Conservation (phyloP, 345 rosid genomes). For the Cochlearia excelsa region DNA sequence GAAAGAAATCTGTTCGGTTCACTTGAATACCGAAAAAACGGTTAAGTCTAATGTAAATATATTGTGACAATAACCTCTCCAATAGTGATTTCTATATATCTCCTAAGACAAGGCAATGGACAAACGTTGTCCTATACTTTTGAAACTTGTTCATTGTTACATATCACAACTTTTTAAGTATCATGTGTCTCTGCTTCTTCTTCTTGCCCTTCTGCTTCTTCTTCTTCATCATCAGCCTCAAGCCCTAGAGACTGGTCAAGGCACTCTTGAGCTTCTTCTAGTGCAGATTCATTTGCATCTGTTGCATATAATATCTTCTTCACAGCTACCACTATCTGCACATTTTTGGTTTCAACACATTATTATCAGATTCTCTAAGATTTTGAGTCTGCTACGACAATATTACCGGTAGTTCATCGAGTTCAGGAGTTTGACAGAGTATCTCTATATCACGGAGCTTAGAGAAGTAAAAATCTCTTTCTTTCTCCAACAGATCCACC, state of each 20-base stretch:
- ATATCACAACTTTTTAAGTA: slow-evolving; percentile 11
- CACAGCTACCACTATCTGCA: slow-evolving; percentile 73
- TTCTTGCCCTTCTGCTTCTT: not conserved
- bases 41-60: not conserved
- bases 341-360: slow-evolving; percentile 11
- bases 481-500: slow-evolving; percentile 75
- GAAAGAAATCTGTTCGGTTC: too few species aligned
- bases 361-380: slow-evolving; percentile 2
- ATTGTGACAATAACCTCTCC: slow-evolving; percentile 16
- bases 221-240: slow-evolving; percentile 41
- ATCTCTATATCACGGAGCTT: slow-evolving; percentile 83
- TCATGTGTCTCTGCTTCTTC: slow-evolving; percentile 8
- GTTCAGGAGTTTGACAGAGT: slow-evolving; percentile 72
- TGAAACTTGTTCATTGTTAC: not conserved
- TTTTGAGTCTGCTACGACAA: slow-evolving; percentile 9
- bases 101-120: slow-evolving; percentile 19
- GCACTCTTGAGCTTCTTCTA: slow-evolving; percentile 81
- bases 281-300: slow-evolving; percentile 70
- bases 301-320: slow-evolving; percentile 89
- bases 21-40: too few species aligned
- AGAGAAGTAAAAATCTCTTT: slow-evolving; percentile 88
- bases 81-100: not conserved
- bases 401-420: slow-evolving; percentile 64
- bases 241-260: slow-evolving; percentile 38
- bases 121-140: slow-evolving; percentile 17